phyloP scores from a whole-genome alignment of 2,329 filamentous ascomycete species.

The Fusarium pseudograminearum region DNA sequence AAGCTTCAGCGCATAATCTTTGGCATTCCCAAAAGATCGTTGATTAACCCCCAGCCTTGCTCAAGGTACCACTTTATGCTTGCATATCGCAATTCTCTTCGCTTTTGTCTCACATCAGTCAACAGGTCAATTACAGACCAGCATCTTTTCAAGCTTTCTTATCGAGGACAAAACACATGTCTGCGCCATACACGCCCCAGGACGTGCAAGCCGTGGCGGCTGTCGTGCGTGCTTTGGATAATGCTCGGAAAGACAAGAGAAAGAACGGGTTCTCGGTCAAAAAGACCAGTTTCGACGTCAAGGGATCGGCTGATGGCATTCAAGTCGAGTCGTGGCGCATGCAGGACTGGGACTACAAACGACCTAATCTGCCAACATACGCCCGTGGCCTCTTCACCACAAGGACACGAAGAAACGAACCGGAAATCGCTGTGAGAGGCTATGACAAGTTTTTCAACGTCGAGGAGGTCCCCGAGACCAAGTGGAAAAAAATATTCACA shows the following conservation, averaged over 20 bases:
- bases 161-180: slow-evolving; percentile 40
- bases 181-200: slow-evolving; percentile 74
- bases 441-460: slow-evolving; percentile 99
- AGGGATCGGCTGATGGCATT: slow-evolving; percentile 70
- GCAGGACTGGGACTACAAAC: slow-evolving; percentile 97
- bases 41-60: neutral
- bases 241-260: slow-evolving; percentile 64
- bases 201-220: slow-evolving; percentile 74
- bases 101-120: slow-evolving; percentile 26
- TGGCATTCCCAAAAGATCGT: neutral
- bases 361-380: slow-evolving; percentile 85
- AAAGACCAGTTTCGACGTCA: slow-evolving; percentile 81
- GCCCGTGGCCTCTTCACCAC: slow-evolving; percentile 96
- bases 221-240: slow-evolving; percentile 74
- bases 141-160: neutral
- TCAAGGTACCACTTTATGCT: slow-evolving; percentile 12
- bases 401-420: slow-evolving; percentile 69
- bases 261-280: slow-evolving; percentile 78
- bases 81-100: neutral
- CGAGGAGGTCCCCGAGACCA: slow-evolving; percentile 82
- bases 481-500: slow-evolving; percentile 81
- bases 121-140: slow-evolving; percentile 2
- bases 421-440: slow-evolving; percentile 87
- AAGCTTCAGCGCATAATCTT: neutral
- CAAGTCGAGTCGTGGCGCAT: slow-evolving; percentile 92